Percentiles rank a stretch among this genome's conserved stretches.
Conservation (phyloP, 495 filamentous ascomycete species). For the Penicillium steckii region DNA sequence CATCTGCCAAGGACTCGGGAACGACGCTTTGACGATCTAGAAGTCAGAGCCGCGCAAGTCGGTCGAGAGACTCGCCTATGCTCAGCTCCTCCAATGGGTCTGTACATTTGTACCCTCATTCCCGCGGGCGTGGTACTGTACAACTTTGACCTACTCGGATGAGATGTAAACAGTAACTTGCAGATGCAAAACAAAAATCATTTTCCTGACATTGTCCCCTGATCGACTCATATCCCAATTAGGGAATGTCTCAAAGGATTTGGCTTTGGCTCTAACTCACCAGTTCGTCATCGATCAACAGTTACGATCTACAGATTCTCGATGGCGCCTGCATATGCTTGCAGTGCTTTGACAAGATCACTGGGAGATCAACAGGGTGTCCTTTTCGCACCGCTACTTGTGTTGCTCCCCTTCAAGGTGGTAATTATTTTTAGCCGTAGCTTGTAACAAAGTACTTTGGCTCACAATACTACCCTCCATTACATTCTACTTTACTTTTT, state of each 20-base stretch:
- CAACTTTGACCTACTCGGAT: constrained; percentile 1
- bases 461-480: not conserved
- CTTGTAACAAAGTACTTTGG: not conserved
- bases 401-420: not conserved
- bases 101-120: constrained; percentile 8
- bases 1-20: constrained; percentile 2
- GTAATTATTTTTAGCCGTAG: not conserved
- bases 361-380: not conserved
- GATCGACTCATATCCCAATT: not conserved
- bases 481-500: not conserved
- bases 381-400: not conserved
- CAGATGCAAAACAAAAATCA: not conserved
- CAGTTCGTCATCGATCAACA: not conserved
- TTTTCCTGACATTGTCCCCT: not conserved
- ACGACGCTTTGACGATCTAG: constrained; percentile 9
- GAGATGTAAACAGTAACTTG: not conserved
- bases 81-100: constrained; percentile 4
- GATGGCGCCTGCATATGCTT: not conserved
- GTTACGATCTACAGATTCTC: not conserved
- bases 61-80: not conserved
- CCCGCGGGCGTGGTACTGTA: constrained; percentile 3
- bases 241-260: not conserved
- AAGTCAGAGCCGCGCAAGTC: constrained; percentile 9
- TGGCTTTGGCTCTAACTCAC: constrained; percentile 4
- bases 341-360: not conserved